Evolutionary conservation across 352 stramenopile genomes (phyloP), one percentile per base, ranked within the genome.

Genomic region (Globisporangium alternatum): DNA sequence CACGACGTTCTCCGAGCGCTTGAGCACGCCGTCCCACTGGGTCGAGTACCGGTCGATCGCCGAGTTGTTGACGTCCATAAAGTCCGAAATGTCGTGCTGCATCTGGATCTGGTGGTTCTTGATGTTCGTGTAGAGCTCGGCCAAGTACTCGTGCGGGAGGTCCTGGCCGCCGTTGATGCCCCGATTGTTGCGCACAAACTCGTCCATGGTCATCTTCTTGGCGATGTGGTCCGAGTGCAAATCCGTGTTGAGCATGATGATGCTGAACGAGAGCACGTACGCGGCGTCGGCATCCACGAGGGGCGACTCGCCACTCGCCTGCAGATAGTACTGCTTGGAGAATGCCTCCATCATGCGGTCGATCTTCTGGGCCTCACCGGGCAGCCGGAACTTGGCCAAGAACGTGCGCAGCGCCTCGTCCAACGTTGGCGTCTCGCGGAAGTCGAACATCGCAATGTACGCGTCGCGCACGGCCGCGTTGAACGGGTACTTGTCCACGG

Each of bases 201-300:
- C 88, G 44, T 96, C 86, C 8, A 91, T 43, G 1, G 76, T 94
- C 88, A 96, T 96, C 56, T 96, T 96, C 70, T 94, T 94, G 5
- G 80, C 72, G 44, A 96, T 93, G 45, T 95, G 83, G 33, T 94
- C 83, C 61, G 80, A 98, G 74, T 99, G 97, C 64, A 99, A 70
- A 66, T 99, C 97, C n/a, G 97, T 99, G 76, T 99, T 99, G 25
- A 99, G 81, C 96, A 99, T 99, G 56, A 99, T 99, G 65, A 99
- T 98, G 48, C 97, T 97, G 81, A 99, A 99, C 10, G 96, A 91
- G 33, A 99, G 75, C 25, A 99, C 86, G 62, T 98, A 99, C 3
- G 95, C 97, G 30, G 96, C 91, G 69, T 99, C 97, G 10, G 85
- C 95, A 31, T 92, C 78, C 21, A 89, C 71, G 28, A 95, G 64